Conservation (phyloP, 176 grass and related monocot genomes). For the Rhynchospora pubera region DNA sequence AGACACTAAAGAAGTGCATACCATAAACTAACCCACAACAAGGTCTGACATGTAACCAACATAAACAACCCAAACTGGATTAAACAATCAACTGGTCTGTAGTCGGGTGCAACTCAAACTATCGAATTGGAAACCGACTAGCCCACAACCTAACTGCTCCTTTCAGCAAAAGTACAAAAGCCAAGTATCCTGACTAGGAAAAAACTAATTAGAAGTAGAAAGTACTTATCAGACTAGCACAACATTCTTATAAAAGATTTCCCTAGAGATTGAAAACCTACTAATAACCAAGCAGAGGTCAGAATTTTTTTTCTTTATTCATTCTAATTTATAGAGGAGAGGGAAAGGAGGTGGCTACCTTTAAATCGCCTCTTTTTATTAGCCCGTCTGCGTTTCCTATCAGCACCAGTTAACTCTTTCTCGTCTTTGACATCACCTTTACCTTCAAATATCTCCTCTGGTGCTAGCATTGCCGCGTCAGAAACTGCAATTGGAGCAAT, state of each 20-base stretch:
- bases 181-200: neutral
- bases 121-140: neutral
- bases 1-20: neutral
- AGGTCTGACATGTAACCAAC: neutral
- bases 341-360: conserved; percentile 27
- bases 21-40: neutral
- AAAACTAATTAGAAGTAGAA: neutral
- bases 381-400: conserved; percentile 77
- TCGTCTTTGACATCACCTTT: conserved; percentile 92
- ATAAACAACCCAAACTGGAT: neutral
- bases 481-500: conserved; percentile 86
- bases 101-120: neutral
- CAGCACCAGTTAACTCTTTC: conserved; percentile 55
- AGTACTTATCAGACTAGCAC: neutral
- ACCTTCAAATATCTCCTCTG: conserved; percentile 92
- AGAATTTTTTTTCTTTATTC: neutral
- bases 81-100: neutral
- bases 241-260: neutral
- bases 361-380: conserved; percentile 90
- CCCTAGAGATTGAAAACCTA: neutral
- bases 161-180: neutral
- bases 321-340: neutral
- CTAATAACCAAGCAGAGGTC: neutral
- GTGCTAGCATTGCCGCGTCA: conserved; percentile 90
- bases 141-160: neutral